A percentile compares a stretch with the other conserved stretches of the same genome.
phyloP scores from a whole-genome alignment of 495 filamentous ascomycete species.

The Annulohypoxylon maeteangense region DNA sequence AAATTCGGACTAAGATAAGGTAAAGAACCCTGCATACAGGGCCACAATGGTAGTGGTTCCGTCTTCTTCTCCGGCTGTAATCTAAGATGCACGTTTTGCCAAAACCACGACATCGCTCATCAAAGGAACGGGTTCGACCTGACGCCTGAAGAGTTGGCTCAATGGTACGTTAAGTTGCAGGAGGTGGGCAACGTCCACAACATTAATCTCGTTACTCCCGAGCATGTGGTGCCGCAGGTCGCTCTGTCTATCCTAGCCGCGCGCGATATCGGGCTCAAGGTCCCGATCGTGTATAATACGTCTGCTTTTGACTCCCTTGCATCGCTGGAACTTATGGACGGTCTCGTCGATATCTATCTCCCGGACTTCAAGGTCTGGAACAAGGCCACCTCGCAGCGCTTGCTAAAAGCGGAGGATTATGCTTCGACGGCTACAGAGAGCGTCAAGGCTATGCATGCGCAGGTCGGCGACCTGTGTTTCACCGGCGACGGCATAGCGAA shows the following conservation, averaged over 20 bases:
- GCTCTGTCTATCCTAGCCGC: slow-evolving; percentile 75
- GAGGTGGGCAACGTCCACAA: slow-evolving; percentile 77
- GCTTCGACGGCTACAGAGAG: slow-evolving; percentile 72
- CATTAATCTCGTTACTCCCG: slow-evolving; percentile 78
- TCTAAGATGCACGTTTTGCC: slow-evolving; percentile 82
- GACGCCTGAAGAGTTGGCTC: slow-evolving; percentile 78
- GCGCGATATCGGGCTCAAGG: slow-evolving; percentile 67
- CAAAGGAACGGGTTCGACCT: slow-evolving; percentile 76
- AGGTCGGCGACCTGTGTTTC: slow-evolving; percentile 81
- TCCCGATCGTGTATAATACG: slow-evolving; percentile 84
- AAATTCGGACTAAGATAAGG: slow-evolving; percentile 18
- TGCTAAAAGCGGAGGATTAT: slow-evolving; percentile 80
- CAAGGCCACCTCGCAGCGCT: slow-evolving; percentile 66
- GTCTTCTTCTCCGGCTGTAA: slow-evolving; percentile 80
- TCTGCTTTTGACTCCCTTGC: slow-evolving; percentile 77
- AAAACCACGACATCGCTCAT: slow-evolving; percentile 84
- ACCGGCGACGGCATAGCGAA: slow-evolving; percentile 79
- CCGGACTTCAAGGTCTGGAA: slow-evolving; percentile 85
- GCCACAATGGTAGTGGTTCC: slow-evolving; percentile 75
- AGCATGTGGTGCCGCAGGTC: slow-evolving; percentile 82
- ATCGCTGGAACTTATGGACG: slow-evolving; percentile 73
- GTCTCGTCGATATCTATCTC: slow-evolving; percentile 80
- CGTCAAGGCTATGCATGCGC: slow-evolving; percentile 77
- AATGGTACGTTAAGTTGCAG: slow-evolving; percentile 83
- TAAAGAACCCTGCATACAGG: slow-evolving; percentile 78